Evolutionary conservation across 2,329 filamentous ascomycete genomes (phyloP), one percentile per base, ranked within the genome.

Genomic region (Rhinocladiella mackenziei): DNA sequence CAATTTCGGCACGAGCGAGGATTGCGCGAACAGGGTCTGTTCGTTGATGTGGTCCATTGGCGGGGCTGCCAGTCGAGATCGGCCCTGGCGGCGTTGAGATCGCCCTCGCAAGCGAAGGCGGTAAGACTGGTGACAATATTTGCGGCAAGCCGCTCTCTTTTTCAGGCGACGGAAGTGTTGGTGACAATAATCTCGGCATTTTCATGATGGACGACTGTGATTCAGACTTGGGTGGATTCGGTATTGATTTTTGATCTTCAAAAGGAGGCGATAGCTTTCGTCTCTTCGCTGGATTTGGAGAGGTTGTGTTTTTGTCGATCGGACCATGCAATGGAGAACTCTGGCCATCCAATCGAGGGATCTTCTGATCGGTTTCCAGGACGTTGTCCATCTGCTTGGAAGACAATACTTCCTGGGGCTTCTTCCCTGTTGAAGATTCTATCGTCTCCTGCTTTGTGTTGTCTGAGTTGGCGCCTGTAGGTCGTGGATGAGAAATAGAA

Each of bases 251-350:
- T 18, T n/a, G 15, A 10, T 50, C 40, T 28, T 53, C 50, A 15
- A 31, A 32, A 1, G 28, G 23, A 4, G 62, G 58, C 7, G 66
- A 67, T 20, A 71, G 58, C 34, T 65, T 65, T 22, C 56, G 56
- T 56, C 63, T 69, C 52, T 72, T 72, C 2, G 58, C 55, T 17
- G 62, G 59, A 39, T 60, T 58, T 13, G 47, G 49, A 36, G 57
- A 53, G 34, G 58, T 62, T 32, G 48, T 37, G 26, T 47, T 20
- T 10, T 32, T 40, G 18, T 17, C 10, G 14, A 33, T 39, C 2
- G 36, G 19, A 8, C 18, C 41, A 17, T 23, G 22, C n/a, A 18
- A 37, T 17, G 39, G 30, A 18, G 51, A 44, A 8, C 34, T 37
- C 8, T 38, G n/a, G 14, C 37, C 42, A 19, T 47, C 36, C 23